phyloP scores from a whole-genome alignment of 768 basidiomycete genomes.

The Hygrophorus pudorinus region DNA sequence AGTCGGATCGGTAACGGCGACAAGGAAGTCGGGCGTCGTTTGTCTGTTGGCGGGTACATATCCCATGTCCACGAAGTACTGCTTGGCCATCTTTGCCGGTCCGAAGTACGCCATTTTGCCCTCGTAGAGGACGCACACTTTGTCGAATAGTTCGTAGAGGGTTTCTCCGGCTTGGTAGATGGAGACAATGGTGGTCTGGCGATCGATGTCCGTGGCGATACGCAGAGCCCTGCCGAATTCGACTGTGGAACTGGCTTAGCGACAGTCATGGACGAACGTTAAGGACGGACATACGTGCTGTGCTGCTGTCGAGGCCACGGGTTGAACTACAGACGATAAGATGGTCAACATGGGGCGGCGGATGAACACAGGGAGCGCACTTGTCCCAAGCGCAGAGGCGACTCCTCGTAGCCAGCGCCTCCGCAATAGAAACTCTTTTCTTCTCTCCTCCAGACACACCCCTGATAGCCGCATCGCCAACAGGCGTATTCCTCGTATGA shows the following conservation, averaged over 20 bases:
- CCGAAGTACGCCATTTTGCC: slow-evolving; percentile 75
- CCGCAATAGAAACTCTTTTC: slow-evolving; percentile 75
- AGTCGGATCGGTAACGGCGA: slow-evolving; percentile 50
- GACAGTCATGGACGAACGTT: too few species aligned
- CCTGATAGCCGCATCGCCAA: slow-evolving; percentile 69
- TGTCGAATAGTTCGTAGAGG: slow-evolving; percentile 54
- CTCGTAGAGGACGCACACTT: slow-evolving; percentile 68
- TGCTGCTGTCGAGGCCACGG: slow-evolving; percentile 57
- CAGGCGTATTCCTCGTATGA: slow-evolving; percentile 59
- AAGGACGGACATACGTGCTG: too few species aligned
- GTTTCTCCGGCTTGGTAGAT: slow-evolving; percentile 80
- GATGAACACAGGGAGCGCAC: slow-evolving; percentile 26
- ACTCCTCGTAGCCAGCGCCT: slow-evolving; percentile 54
- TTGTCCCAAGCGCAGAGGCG: slow-evolving; percentile 71
- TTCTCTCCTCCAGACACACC: slow-evolving; percentile 73
- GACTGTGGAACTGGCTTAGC: too few species aligned
- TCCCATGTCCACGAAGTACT: slow-evolving; percentile 69
- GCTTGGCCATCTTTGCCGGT: slow-evolving; percentile 47
- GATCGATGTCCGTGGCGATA: slow-evolving; percentile 47
- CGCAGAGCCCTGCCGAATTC: slow-evolving; percentile 64
- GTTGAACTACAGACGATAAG: too few species aligned
- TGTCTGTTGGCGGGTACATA: slow-evolving; percentile 50
- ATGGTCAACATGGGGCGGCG: too few species aligned
- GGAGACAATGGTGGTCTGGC: slow-evolving; percentile 57
- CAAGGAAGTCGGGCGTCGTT: slow-evolving; percentile 58